Conservation (phyloP, 306 rosid genomes). For the Begonia peltatifolia region DNA sequence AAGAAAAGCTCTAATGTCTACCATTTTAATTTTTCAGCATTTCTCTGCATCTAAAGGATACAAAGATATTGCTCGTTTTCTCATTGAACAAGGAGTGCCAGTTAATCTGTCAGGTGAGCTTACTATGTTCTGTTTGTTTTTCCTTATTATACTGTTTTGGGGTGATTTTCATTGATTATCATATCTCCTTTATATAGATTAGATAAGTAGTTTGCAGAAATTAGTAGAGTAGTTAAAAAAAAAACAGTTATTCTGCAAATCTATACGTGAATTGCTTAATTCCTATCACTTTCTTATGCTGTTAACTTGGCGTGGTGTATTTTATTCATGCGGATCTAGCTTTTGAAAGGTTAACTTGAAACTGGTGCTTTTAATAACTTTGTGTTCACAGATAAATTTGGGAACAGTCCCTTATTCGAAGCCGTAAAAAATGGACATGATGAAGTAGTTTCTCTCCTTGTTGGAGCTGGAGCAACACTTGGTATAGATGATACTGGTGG, state of each 20-base stretch:
- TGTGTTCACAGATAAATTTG: constrained; percentile 38
- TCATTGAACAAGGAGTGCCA: constrained; percentile 29
- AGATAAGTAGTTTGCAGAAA: no score
- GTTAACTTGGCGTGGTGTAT: no score
- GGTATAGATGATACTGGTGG: constrained; percentile 34
- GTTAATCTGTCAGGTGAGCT: constrained; percentile 29
- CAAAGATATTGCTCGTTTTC: constrained; percentile 35
- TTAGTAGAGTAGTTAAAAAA: no score
- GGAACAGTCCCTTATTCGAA: constrained; percentile 52
- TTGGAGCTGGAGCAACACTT: constrained; percentile 37
- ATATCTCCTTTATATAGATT: no score
- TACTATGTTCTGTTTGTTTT: background rate
- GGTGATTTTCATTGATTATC: background rate
- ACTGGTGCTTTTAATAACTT: constrained; percentile 2
- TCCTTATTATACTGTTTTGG: background rate
- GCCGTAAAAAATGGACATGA: constrained; percentile 52
- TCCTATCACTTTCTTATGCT: no score
- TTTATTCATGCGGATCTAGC: background rate
- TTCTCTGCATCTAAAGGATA: constrained; percentile 43
- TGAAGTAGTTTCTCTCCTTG: constrained; percentile 32
- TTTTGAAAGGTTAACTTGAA: background rate
- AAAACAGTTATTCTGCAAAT: no score
- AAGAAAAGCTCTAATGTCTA: background rate
- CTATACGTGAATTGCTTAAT: no score
- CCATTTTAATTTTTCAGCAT: constrained; percentile 20